Evolutionary conservation across 805 yeast species (phyloP), one percentile per base, ranked within the genome.

Genomic region (Suhomyces xylopsoci): DNA sequence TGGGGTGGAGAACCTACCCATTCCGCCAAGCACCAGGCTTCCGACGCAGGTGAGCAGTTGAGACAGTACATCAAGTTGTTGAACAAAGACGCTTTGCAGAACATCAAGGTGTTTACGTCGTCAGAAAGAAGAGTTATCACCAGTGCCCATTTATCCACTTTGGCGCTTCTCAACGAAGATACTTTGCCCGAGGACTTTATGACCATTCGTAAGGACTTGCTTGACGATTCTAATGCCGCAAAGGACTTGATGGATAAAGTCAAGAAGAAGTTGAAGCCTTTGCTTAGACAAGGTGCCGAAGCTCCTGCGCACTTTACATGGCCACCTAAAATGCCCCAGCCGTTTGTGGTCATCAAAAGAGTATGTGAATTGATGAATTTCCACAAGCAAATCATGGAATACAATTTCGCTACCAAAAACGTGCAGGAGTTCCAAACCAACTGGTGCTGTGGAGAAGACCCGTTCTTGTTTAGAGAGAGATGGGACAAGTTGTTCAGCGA

Each of bases 1-100:
- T 94, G 99, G 99, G 99, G 99, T 62, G 99, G 99, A 57, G 99
- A 94, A 69, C 97, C 99, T 5, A 94, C 99, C 1, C 99, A 94
- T 68, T 91, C 97, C 9, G 97, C 98, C 2, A 82, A 86, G 57
- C 88, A 90, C 67, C 99, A 94, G 72, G 96, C 97, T 1, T 81
- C 86, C 26, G 99, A 94, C 69, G 82, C 94, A 17, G 99, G 99
- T 50, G 98, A 93, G 65, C 97, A 92, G 70, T 81, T 88, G 74
- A 84, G 99, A 63, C 97, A 93, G 66, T 96, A 94, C 68, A 81
- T 91, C 61, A 86, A 89, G 64, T 78, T 94, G 54, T 77, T 94
- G 65, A 94, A 94, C 69, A 84, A 88, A 56, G 87, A 85, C 40
- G 90, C 94, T 7, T 77, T 94, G 62, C 84, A 90, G 38, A 90